Base-by-base conservation (phyloP, 2,329 filamentous ascomycete genomes). In the Mycosphaerella sp. region DNA sequence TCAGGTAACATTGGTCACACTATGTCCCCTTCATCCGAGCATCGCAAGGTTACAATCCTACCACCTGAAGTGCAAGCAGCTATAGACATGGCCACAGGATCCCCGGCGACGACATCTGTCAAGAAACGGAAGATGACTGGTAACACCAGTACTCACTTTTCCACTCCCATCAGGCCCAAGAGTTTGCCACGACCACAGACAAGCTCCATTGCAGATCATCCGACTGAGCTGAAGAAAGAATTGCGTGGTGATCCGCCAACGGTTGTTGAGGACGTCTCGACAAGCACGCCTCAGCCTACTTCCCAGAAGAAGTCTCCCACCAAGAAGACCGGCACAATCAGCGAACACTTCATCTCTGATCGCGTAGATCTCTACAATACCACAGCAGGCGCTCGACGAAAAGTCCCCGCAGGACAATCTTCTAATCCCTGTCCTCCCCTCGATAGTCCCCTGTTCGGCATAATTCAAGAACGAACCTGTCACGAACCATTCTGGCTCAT, bases 391-490 rank as follows among this genome's bases (percentile, higher is more conserved):
- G 60, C 53, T 39, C 47, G 56, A 7, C 52, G 54, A n/a, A 58
- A 57, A 16, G 49, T 52, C 5, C 47, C 59, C 17, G 63, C 64
- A 17, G 68, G 68, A 7, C 59, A 71, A 8, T 79, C 77, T 4
- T 74, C 70, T 54, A 71, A 76, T 6, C 74, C 73, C 1, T 87
- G 91, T 57, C 86, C 88, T 0, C 78, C 82, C 0, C 79, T 89
- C 30, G 75, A 77, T 6, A 74, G 79, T 0, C 64, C 75, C 0
- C 68, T 64, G 5, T 95, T 95, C 64, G 89, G 89, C 0, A 77
- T 96, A 1, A 81, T 95, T 34, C 90, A 96, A 66, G 90, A 95
- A 66, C 79, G 84, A 57, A 79, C 95, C 13, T 81, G 82, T 1
- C 69, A 79, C 44, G 78, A 89, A 50, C 86, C 89, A 0, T 95